A percentile compares a stretch with the other conserved stretches of the same genome.
phyloP scores from a whole-genome alignment of 1,139 yeast genomes.

The Pneumocystis sp. region DNA sequence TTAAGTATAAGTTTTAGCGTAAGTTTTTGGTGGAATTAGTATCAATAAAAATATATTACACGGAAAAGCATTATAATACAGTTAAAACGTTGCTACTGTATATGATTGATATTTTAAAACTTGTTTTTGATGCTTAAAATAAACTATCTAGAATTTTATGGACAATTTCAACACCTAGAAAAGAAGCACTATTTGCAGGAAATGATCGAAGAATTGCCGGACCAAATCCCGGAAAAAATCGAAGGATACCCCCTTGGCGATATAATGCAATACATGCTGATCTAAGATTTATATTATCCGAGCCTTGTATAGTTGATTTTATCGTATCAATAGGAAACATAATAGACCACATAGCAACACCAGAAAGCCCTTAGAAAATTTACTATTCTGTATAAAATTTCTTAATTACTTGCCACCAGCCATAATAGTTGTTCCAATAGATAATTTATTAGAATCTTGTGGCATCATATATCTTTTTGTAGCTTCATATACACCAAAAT shows the following conservation, averaged over 20 bases:
- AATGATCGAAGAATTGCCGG: constrained; percentile 89
- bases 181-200: constrained; percentile 98
- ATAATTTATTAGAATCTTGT: constrained; percentile 34
- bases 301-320: constrained; percentile 59
- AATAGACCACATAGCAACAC: constrained; percentile 91
- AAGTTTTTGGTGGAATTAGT: constrained; percentile 15
- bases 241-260: constrained; percentile 64
- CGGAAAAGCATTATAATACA: not conserved
- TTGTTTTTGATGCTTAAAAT: not conserved
- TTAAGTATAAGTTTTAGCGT: constrained; percentile 14
- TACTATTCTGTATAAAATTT: constrained; percentile 77
- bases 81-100: too few species aligned
- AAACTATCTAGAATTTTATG: constrained; percentile 38
- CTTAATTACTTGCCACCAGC: constrained; percentile 26
- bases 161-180: constrained; percentile 85
- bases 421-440: constrained; percentile 29
- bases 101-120: not conserved
- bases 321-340: constrained; percentile 95
- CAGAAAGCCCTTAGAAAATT: constrained; percentile 88
- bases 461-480: constrained; percentile 49
- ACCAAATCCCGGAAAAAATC: constrained; percentile 94
- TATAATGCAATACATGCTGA: constrained; percentile 53
- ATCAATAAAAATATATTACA: not conserved
- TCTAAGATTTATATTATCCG: constrained; percentile 39
- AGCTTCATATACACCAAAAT: constrained; percentile 86